A percentile compares a stretch with the other conserved stretches of the same genome.
phyloP scores from a whole-genome alignment of 1,284 basidiomycete species.

The Rhodotorula glutinis region DNA sequence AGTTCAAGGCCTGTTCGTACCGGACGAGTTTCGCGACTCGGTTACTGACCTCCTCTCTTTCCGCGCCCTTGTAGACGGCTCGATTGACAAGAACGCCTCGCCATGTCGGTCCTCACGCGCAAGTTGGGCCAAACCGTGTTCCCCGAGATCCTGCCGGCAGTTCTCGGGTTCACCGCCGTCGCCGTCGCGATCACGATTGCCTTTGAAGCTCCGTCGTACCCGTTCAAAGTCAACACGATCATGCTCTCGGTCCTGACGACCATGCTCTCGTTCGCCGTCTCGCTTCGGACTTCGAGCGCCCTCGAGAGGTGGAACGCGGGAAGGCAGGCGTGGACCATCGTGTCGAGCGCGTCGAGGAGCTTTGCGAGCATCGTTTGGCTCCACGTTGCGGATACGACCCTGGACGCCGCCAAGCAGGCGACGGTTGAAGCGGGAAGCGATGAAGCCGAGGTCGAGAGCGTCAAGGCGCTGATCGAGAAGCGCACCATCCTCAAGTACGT shows the following conservation, averaged over 20 bases:
- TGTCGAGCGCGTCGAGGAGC: slow-evolving; percentile 30
- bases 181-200: slow-evolving; percentile 5
- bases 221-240: slow-evolving; percentile 22
- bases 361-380: slow-evolving; percentile 57
- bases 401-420: slow-evolving; percentile 12
- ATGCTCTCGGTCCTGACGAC: slow-evolving; percentile 24
- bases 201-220: slow-evolving; percentile 1
- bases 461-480: slow-evolving; percentile 31
- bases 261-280: slow-evolving; percentile 32
- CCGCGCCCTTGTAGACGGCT: background rate
- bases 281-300: slow-evolving; percentile 23
- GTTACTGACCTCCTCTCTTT: slow-evolving; percentile 2
- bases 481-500: slow-evolving; percentile 16
- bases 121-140: slow-evolving; percentile 27
- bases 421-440: slow-evolving; percentile 4
- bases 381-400: slow-evolving; percentile 53
- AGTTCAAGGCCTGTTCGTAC: too few species aligned
- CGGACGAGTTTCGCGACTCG: too few species aligned
- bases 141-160: slow-evolving; percentile 13
- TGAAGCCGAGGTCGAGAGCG: slow-evolving; percentile 20
- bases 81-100: background rate
- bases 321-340: slow-evolving; percentile 11
- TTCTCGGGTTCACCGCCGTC: slow-evolving; percentile 13
- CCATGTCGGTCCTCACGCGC: slow-evolving; percentile 3
- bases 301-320: slow-evolving; percentile 29